Evolutionary conservation across 1,139 yeast genomes (phyloP).

Genomic region (Spathaspora sp.): DNA sequence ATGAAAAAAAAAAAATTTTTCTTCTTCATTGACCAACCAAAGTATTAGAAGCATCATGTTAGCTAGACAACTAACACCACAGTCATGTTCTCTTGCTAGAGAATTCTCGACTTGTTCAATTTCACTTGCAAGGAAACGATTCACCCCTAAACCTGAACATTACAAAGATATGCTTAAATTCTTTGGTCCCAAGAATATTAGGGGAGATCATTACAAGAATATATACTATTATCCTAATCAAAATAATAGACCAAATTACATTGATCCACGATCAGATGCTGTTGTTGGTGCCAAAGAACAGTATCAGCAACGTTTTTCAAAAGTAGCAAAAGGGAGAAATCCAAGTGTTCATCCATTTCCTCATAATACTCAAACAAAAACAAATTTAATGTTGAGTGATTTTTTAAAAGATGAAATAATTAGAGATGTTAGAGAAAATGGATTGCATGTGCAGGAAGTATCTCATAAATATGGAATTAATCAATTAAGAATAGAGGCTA

Average conservation of each 20-base stretch:
- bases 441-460: slow-evolving; percentile 64
- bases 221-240: slow-evolving; percentile 74
- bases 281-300: background rate
- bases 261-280: slow-evolving; percentile 55
- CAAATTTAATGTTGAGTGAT: slow-evolving; percentile 61
- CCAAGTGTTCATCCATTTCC: slow-evolving; percentile 74
- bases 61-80: background rate
- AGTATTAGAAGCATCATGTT: background rate
- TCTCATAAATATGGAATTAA: slow-evolving; percentile 81
- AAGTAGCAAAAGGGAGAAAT: slow-evolving; percentile 17
- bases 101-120: slow-evolving; percentile 1
- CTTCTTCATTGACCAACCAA: background rate
- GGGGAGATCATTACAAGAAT: slow-evolving; percentile 80
- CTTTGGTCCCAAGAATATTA: slow-evolving; percentile 79
- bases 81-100: slow-evolving; percentile 1
- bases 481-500: slow-evolving; percentile 84
- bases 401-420: slow-evolving; percentile 61
- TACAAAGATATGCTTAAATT: slow-evolving; percentile 32
- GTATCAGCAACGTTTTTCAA: background rate
- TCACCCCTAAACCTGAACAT: background rate
- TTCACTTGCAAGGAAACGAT: background rate
- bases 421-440: slow-evolving; percentile 52
- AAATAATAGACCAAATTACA: slow-evolving; percentile 72
- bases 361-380: slow-evolving; percentile 63
- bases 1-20: background rate